phyloP scores from a whole-genome alignment of 768 basidiomycete genomes.

The Mycena leptocephala region DNA sequence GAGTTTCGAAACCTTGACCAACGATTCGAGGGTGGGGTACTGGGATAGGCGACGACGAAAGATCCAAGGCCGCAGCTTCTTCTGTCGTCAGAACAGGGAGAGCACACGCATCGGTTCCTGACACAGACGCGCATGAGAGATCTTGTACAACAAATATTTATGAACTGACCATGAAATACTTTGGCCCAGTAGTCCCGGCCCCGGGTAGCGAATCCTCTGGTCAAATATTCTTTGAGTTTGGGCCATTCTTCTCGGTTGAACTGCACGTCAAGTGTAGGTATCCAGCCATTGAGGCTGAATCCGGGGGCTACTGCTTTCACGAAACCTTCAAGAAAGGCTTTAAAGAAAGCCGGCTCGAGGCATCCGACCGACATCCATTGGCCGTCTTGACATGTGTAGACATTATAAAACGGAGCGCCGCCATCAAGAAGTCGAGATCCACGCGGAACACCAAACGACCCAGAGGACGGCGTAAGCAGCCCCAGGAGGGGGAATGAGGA shows the following conservation, averaged over 20 bases:
- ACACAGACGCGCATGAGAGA: background rate
- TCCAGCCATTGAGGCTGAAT: conserved; percentile 69
- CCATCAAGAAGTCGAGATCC: conserved; percentile 81
- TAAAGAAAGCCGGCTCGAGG: conserved; percentile 82
- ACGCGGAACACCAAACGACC: conserved; percentile 59
- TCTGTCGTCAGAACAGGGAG: conserved; percentile 76
- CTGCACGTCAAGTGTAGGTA: conserved; percentile 65
- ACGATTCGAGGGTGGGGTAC: conserved; percentile 67
- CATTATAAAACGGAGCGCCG: conserved; percentile 83
- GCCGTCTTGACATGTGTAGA: conserved; percentile 83
- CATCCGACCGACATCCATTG: conserved; percentile 86
- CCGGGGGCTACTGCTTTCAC: conserved; percentile 62
- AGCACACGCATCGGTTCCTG: conserved; percentile 82
- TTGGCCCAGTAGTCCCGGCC: conserved; percentile 80
- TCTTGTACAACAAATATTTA: background rate
- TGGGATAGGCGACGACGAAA: conserved; percentile 58
- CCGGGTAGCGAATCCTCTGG: conserved; percentile 73
- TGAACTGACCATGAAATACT: conserved; percentile 73
- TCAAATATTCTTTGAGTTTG: conserved; percentile 69
- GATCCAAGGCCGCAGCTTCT: conserved; percentile 69
- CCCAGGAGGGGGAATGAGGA: conserved; percentile 79
- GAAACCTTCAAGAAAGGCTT: conserved; percentile 72
- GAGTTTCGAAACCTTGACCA: conserved; percentile 39
- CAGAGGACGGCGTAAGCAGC: conserved; percentile 50
- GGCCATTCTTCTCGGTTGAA: conserved; percentile 69